Evolutionary conservation across 805 yeast genomes (phyloP), one percentile per base, ranked within the genome.

Genomic region (Kluyveromyces lactis): DNA sequence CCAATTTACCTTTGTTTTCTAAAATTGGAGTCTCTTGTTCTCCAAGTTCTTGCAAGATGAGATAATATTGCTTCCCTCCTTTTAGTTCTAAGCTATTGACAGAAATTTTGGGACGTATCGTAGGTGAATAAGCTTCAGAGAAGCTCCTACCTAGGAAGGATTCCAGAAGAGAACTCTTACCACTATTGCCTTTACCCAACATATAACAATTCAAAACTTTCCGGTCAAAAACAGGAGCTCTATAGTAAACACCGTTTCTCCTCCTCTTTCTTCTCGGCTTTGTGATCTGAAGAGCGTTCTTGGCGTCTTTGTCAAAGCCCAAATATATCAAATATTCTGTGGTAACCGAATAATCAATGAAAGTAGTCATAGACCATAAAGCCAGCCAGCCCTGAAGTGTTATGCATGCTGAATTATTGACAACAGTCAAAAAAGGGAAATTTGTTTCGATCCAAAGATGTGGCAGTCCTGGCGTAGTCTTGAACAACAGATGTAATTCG

Each of bases 371-470:
- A 50, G 90, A 81, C 99, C 99, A 92, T 53, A 90, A 97, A 0
- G 98, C 98, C 28, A 92, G 64, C 99, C 99, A 92, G 2, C 99
- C 98, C 63, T 94, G 98, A 19, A 92, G 62, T 0, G 97, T 86
- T 3, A 92, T 87, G 55, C 78, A 74, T 0, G 95, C 97, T 46
- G 79, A 80, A 47, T 87, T 96, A 55, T 87, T 89, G 39, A 95
- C 75, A 1, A 90, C 95, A 9, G 95, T 85, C 1, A 95, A 77
- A 18, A 72, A 67, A 0, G 99, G 99, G 54, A 92, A 92, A 47
- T 79, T 79, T 0, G 85, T 73, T 11, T 84, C 87, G 27, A 71
- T 69, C 99, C 99, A 92, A 6, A 83, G 66, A 41, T 69, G 70
- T 0, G 99, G 99, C 1, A 87, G 69, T 0, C 97, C 97, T 0